phyloP scores from a whole-genome alignment of 495 filamentous ascomycete species.

The Penicillium ucsense region DNA sequence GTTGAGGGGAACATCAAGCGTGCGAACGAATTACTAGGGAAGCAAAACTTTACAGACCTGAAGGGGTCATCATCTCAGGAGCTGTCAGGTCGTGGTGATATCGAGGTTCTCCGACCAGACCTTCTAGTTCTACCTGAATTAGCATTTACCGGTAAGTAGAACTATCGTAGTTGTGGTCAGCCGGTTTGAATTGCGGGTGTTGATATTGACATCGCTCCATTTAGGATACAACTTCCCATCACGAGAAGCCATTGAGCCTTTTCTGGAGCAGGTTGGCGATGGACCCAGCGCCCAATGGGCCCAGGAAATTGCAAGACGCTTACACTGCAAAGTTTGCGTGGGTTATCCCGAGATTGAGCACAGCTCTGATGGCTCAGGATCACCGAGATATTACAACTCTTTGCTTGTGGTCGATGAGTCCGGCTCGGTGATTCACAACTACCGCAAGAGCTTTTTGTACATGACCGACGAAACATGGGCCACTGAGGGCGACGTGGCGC shows the following conservation, averaged over 20 bases:
- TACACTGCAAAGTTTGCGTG: slow-evolving; percentile 72
- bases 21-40: slow-evolving; percentile 61
- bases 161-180: slow-evolving; percentile 8
- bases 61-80: background rate
- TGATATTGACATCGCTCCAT: background rate
- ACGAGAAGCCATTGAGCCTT: slow-evolving; percentile 62
- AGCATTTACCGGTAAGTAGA: slow-evolving; percentile 64
- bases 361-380: background rate
- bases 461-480: slow-evolving; percentile 92
- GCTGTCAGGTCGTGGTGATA: slow-evolving; percentile 5
- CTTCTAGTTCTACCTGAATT: slow-evolving; percentile 80
- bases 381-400: slow-evolving; percentile 63
- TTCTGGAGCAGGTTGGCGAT: slow-evolving; percentile 65
- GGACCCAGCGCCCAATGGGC: slow-evolving; percentile 80
- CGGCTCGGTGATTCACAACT: slow-evolving; percentile 68
- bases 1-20: slow-evolving; percentile 64
- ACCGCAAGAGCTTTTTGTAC: slow-evolving; percentile 85
- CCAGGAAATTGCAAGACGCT: slow-evolving; percentile 54
- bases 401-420: slow-evolving; percentile 64
- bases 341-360: slow-evolving; percentile 72
- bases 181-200: background rate
- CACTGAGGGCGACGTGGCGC: slow-evolving; percentile 57
- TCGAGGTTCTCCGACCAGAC: slow-evolving; percentile 27
- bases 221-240: slow-evolving; percentile 88
- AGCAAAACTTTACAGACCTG: slow-evolving; percentile 13